Evolutionary conservation across 2,329 filamentous ascomycete genomes (phyloP).

Genomic region (Scortechinia acanthostroma): DNA sequence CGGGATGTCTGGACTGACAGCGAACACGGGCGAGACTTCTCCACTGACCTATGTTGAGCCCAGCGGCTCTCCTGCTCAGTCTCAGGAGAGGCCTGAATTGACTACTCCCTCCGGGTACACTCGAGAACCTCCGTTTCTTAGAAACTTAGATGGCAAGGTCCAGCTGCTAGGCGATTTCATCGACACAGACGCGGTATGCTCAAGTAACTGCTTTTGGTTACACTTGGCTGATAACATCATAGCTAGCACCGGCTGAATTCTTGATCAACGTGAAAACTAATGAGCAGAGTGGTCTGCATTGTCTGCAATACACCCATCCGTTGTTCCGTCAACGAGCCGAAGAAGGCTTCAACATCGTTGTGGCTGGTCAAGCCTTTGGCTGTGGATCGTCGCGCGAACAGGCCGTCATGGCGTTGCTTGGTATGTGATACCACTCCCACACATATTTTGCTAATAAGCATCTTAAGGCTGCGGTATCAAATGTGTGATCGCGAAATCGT

Average conservation of each 20-base stretch:
- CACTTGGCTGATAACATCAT: background rate
- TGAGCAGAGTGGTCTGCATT: conserved; percentile 24
- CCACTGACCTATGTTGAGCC: background rate
- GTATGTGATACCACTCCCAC: conserved; percentile 6
- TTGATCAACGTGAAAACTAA: conserved; percentile 17
- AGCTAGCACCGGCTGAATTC: conserved; percentile 29
- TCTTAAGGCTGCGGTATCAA: conserved; percentile 19
- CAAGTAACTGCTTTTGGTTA: conserved; percentile 1
- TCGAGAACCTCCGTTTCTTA: background rate
- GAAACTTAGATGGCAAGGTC: conserved; percentile 17
- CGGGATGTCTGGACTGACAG: no score
- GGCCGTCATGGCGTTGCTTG: conserved; percentile 28
- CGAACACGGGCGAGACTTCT: conserved; percentile 7
- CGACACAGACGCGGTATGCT: conserved; percentile 29
- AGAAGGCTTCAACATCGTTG: conserved; percentile 27
- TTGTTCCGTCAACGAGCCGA: conserved; percentile 25
- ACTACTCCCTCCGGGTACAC: background rate
- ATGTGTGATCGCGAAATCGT: conserved; percentile 32
- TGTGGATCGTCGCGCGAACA: conserved; percentile 34
- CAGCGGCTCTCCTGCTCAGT: no score
- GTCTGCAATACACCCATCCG: conserved; percentile 27
- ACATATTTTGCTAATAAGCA: background rate
- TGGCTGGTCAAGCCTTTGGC: conserved; percentile 35
- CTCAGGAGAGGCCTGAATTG: no score
- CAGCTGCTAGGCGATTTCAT: conserved; percentile 32